Evolutionary conservation across 495 filamentous ascomycete genomes (phyloP).

Genomic region (Xylaria palmicola): DNA sequence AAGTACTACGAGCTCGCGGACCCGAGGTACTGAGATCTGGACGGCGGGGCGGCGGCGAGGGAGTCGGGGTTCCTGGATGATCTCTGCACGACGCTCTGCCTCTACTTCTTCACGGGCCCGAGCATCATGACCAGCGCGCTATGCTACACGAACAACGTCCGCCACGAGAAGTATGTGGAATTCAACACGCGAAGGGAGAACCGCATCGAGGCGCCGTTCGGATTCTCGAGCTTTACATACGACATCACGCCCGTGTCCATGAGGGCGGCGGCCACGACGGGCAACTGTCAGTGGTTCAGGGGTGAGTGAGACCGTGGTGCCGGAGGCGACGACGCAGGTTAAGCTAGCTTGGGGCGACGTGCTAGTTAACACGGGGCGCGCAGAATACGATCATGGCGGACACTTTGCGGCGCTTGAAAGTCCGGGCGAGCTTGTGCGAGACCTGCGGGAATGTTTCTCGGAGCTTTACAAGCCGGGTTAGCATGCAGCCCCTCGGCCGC

Average conservation of each 20-base stretch:
- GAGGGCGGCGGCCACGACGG: not conserved
- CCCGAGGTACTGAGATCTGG: not conserved
- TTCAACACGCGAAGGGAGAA: not conserved
- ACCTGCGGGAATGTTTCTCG: not conserved
- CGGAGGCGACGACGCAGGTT: no score
- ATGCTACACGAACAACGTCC: not conserved
- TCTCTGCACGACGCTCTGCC: no score
- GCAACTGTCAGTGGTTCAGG: not conserved
- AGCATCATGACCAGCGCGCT: not conserved
- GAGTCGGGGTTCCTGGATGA: no score
- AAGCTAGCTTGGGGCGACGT: no score
- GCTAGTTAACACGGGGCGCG: not conserved
- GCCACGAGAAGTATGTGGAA: not conserved
- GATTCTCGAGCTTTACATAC: not conserved
- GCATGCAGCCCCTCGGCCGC: no score
- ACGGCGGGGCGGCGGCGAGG: no score
- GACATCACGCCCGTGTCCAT: not conserved
- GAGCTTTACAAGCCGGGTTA: not conserved
- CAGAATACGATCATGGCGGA: not conserved
- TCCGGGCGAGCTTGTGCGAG: not conserved
- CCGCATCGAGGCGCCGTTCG: not conserved
- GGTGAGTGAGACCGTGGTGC: not conserved
- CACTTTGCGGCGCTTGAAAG: not conserved
- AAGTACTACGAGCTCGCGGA: conserved; percentile 63
- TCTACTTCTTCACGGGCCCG: no score